These are phyloP conservation scores for Fusarium sp. DNA, from an alignment of 2,329 filamentous ascomycete species.

Conservation along the genomic window DNA sequence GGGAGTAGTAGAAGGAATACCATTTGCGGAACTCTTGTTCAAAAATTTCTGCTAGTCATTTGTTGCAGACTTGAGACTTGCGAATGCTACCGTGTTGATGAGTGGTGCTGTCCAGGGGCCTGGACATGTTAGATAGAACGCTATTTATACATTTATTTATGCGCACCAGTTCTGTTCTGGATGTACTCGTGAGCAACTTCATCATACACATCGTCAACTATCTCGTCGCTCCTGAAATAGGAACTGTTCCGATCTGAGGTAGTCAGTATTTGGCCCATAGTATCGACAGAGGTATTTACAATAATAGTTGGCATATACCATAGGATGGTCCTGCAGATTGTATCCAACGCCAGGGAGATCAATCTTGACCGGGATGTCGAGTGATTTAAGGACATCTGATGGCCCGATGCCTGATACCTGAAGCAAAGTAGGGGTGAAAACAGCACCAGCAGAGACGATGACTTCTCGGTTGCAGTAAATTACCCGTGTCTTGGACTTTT, in stretches of 20 bases:
- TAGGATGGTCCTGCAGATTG: slow-evolving; percentile 34
- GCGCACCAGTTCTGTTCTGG: slow-evolving; percentile 17
- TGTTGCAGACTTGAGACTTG: slow-evolving; percentile 10
- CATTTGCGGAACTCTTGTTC: slow-evolving; percentile 9
- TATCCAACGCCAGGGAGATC: slow-evolving; percentile 25
- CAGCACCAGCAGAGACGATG: slow-evolving; percentile 29
- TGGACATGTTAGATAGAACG: not conserved
- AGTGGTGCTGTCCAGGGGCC: slow-evolving; percentile 33
- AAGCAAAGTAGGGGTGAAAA: slow-evolving; percentile 26
- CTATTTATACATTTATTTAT: not conserved
- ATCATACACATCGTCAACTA: slow-evolving; percentile 19
- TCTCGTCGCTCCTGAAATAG: slow-evolving; percentile 18
- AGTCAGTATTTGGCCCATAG: not conserved
- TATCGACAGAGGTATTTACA: not conserved
- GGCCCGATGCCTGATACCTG: slow-evolving; percentile 34
- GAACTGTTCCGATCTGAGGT: slow-evolving; percentile 17
- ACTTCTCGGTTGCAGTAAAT: slow-evolving; percentile 15
- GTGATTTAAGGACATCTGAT: not conserved
- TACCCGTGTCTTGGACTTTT: not conserved
- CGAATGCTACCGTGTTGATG: slow-evolving; percentile 26
- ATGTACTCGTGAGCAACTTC: slow-evolving; percentile 20
- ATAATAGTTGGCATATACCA: slow-evolving; percentile 22
- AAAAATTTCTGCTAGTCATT: slow-evolving; percentile 12
- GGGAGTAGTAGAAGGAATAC: slow-evolving; percentile 5
- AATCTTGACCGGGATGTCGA: slow-evolving; percentile 13